phyloP scores from a whole-genome alignment of 1,284 basidiomycete genomes.

The Afroboletus lepidellus region DNA sequence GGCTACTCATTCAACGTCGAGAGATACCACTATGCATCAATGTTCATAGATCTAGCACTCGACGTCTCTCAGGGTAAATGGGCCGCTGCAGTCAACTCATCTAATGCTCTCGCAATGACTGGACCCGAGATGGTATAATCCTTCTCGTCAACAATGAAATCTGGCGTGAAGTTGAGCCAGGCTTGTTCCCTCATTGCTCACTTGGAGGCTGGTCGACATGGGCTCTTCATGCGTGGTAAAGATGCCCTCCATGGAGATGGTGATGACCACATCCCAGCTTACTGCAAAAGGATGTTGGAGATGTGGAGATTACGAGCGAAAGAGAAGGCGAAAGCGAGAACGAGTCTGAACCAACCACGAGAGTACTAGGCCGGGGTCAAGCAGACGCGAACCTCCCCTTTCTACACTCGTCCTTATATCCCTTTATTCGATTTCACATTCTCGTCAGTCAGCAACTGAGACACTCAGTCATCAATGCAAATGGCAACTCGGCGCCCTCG shows the following conservation, averaged over 20 bases:
- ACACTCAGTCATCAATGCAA: no score
- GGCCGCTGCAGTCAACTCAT: background rate
- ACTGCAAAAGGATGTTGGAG: constrained; percentile 5
- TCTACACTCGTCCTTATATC: no score
- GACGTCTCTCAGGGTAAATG: background rate
- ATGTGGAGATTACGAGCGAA: no score
- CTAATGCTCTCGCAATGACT: background rate
- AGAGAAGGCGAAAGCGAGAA: no score
- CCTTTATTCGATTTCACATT: no score
- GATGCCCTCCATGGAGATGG: constrained; percentile 3
- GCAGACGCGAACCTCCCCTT: no score
- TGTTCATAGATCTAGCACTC: no score
- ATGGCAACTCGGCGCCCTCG: no score
- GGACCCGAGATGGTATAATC: background rate
- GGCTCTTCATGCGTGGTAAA: constrained; percentile 7
- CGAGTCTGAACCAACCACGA: no score
- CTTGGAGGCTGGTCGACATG: constrained; percentile 8
- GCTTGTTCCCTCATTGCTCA: constrained; percentile 7
- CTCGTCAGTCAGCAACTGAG: no score
- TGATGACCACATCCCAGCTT: background rate
- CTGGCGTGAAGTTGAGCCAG: background rate
- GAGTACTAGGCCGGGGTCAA: no score
- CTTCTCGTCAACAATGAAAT: background rate
- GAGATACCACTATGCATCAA: background rate
- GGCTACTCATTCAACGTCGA: no score